Conservation (phyloP, 495 filamentous ascomycete genomes). For the Penicillium pancosmium region DNA sequence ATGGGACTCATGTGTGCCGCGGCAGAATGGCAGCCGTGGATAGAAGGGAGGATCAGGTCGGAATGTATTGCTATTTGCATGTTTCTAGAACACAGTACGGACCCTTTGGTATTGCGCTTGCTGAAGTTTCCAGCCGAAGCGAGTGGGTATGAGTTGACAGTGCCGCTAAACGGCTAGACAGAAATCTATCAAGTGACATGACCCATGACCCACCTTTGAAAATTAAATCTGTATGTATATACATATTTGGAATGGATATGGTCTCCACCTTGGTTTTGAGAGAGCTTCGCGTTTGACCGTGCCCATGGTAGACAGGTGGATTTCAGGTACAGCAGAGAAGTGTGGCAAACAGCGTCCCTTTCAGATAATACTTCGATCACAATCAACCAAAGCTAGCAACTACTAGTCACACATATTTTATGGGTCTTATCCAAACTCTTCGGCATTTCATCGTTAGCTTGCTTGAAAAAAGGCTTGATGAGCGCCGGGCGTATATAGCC, state of each 20-base stretch:
- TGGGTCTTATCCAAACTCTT: not conserved
- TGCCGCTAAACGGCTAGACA: not conserved
- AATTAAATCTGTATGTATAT: not conserved
- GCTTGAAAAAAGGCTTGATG: not conserved
- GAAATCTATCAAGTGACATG: not conserved
- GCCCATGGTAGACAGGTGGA: not conserved
- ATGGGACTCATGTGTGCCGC: conserved; percentile 40
- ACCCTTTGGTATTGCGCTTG: conserved; percentile 26
- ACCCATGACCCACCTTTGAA: not conserved
- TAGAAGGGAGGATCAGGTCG: conserved; percentile 37
- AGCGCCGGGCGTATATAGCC: no score
- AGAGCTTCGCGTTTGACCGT: not conserved
- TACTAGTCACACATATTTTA: no score
- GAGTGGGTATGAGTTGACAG: conserved; percentile 73
- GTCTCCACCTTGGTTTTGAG: not conserved
- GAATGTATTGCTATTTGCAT: conserved; percentile 51
- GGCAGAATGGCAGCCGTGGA: conserved; percentile 41
- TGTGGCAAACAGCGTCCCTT: no score
- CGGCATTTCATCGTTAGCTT: not conserved
- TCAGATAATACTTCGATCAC: no score
- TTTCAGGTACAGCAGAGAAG: not conserved
- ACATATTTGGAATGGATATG: not conserved
- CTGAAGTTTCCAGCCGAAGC: conserved; percentile 62
- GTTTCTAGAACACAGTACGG: conserved; percentile 37
- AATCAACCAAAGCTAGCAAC: no score